A percentile compares a stretch with the other conserved stretches of the same genome.
These are phyloP conservation scores for Sophora flavescens DNA, from an alignment of 306 rosid species.

Conservation along the genomic window DNA sequence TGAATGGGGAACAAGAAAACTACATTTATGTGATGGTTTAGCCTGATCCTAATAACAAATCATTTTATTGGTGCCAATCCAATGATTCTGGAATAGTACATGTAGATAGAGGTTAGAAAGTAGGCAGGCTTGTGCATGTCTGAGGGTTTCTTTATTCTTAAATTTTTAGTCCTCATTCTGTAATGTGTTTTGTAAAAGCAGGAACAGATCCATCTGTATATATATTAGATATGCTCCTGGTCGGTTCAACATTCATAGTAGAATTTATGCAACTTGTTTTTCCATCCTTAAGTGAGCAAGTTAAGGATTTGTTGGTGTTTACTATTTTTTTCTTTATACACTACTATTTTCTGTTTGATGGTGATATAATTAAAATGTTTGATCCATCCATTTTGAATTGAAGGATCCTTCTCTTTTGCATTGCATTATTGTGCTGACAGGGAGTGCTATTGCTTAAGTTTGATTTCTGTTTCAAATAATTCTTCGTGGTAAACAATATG, in stretches of 20 bases:
- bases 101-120: constrained; percentile 57
- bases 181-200: constrained; percentile 42
- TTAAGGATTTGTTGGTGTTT: background rate
- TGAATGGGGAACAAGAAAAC: constrained; percentile 40
- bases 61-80: constrained; percentile 38
- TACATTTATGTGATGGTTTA: constrained; percentile 35
- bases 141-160: constrained; percentile 52
- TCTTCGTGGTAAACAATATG: no score
- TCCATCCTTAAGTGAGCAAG: background rate
- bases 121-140: constrained; percentile 55
- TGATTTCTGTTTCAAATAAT: no score
- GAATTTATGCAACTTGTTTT: constrained; percentile 34
- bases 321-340: background rate
- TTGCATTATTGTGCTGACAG: no score
- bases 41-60: constrained; percentile 22
- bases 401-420: no score
- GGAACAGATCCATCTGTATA: constrained; percentile 47
- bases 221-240: constrained; percentile 39
- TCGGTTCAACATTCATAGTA: constrained; percentile 49
- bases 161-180: constrained; percentile 41
- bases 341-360: background rate
- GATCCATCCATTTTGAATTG: no score
- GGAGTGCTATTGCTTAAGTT: no score
- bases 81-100: constrained; percentile 44
- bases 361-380: background rate